A percentile compares a stretch with the other conserved stretches of the same genome.
Conservation (phyloP, 2,329 filamentous ascomycete species). For the Allantophomopsis lycopodina region DNA sequence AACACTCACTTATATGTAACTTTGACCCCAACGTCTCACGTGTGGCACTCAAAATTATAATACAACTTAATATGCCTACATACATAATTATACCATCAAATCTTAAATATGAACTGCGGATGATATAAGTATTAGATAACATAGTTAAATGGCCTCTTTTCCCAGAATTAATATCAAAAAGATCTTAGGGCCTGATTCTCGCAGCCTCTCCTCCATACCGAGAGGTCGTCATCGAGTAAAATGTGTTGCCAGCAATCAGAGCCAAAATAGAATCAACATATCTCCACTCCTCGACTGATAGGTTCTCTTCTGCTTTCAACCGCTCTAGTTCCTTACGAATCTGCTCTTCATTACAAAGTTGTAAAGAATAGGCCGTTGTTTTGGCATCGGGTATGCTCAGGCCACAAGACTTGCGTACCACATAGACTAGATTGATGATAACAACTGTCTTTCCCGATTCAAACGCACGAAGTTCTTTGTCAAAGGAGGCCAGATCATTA, state of each 20-base stretch:
- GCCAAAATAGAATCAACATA: conserved; percentile 2
- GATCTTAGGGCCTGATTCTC: background rate
- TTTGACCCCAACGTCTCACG: too few relatives aligned
- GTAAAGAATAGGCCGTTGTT: background rate
- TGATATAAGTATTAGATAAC: too few relatives aligned
- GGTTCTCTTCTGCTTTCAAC: background rate
- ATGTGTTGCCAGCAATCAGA: conserved; percentile 2
- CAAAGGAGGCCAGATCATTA: conserved; percentile 6
- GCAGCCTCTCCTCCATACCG: conserved; percentile 6
- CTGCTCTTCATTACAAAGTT: background rate
- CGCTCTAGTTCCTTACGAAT: background rate
- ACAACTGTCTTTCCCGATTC: background rate
- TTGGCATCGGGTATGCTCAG: background rate
- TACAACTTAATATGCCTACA: too few relatives aligned
- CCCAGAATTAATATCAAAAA: too few relatives aligned
- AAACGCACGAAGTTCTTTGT: conserved; percentile 4
- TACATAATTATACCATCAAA: too few relatives aligned
- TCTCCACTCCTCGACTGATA: conserved; percentile 1
- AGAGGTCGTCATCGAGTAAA: conserved; percentile 3
- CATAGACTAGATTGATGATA: background rate
- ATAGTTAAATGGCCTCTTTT: too few relatives aligned
- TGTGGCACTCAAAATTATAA: too few relatives aligned
- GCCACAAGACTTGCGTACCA: background rate
- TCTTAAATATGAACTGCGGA: too few relatives aligned
- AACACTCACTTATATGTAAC: too few relatives aligned